Evolutionary conservation across 1,284 basidiomycete species (phyloP).

Genomic region (Ganoderma boninense): DNA sequence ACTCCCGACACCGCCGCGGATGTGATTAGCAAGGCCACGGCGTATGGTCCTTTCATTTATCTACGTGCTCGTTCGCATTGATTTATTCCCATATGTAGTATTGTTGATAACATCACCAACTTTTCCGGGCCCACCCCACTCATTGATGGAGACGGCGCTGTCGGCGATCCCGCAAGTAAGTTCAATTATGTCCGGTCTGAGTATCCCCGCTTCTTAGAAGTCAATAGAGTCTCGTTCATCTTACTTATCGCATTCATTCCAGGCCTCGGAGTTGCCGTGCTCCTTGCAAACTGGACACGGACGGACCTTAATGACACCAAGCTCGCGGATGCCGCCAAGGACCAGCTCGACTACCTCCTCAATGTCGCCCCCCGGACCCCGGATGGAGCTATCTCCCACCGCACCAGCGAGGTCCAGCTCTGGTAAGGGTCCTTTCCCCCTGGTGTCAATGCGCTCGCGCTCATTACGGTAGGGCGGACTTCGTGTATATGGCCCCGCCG

Average conservation of each 20-base stretch:
- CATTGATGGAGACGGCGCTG: slow-evolving; percentile 58
- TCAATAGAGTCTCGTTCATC: background rate
- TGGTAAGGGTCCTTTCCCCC: slow-evolving; percentile 49
- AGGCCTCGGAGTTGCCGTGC: slow-evolving; percentile 68
- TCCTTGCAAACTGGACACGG: slow-evolving; percentile 66
- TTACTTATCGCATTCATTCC: background rate
- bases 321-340: slow-evolving; percentile 59
- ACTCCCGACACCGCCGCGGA: slow-evolving; percentile 45
- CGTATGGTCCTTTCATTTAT: slow-evolving; percentile 38
- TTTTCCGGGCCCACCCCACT: slow-evolving; percentile 40
- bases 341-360: slow-evolving; percentile 69
- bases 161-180: slow-evolving; percentile 74
- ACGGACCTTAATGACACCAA: slow-evolving; percentile 44
- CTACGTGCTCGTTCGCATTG: background rate
- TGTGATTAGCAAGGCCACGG: slow-evolving; percentile 49
- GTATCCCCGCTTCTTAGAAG: background rate
- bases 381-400: slow-evolving; percentile 75
- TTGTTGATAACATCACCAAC: slow-evolving; percentile 44
- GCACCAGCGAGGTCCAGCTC: slow-evolving; percentile 59
- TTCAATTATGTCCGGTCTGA: slow-evolving; percentile 31
- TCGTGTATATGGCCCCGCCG: slow-evolving; percentile 79
- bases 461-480: slow-evolving; percentile 56
- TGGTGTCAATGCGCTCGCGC: background rate
- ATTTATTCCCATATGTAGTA: slow-evolving; percentile 35
- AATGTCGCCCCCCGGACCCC: slow-evolving; percentile 60